Evolutionary conservation across 1,284 basidiomycete species (phyloP), one percentile per base, ranked within the genome.

Genomic region (Trichosporon sp.): DNA sequence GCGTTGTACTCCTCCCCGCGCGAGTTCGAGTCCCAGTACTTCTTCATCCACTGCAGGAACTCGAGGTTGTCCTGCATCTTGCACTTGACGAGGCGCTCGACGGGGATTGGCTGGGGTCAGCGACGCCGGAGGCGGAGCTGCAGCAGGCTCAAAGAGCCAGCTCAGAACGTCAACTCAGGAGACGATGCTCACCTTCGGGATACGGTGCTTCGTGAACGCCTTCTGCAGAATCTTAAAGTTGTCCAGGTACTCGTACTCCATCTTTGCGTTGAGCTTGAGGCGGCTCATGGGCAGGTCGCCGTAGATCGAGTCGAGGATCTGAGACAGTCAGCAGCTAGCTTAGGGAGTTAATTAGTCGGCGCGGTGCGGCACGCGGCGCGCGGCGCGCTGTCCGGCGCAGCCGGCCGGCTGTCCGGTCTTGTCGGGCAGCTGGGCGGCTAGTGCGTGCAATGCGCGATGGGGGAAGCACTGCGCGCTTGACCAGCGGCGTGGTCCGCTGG

Each of bases 41-140:
- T 91, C 81, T 95, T 95, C 78, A 94, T 87, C 96, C 96, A 99
- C 83, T 99, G 96, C 68, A 96, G 82, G 84, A 99, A 99, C 82
- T 99, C 97, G 75, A 99, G 90, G 84, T 99, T 99, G 84, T 99
- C 97, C 90, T 98, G 97, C 96, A 99, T 99, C 86, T 98, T 98
- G 87, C 96, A 83, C 85, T 96, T 96, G 62, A 95, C 89, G 66
- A 99, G 88, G 76, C 87, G 90, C 75, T 98, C 95, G 31, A 99
- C 91, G 1, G 89, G 92, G 78, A 99, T 95, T 15, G 96, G 95
- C 93, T 96, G 21, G 64, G 63, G 27, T 13, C 25, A 42, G n/a
- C 32, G 8, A 5, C 29, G 23, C 25, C 21, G 47, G 15, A 34
- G 11, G 18, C 27, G 32, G n/a, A 32, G 32, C 32, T 32, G 32